Evolutionary conservation across 1,284 basidiomycete species (phyloP).

Genomic region (Fomitopsis schrenkii): DNA sequence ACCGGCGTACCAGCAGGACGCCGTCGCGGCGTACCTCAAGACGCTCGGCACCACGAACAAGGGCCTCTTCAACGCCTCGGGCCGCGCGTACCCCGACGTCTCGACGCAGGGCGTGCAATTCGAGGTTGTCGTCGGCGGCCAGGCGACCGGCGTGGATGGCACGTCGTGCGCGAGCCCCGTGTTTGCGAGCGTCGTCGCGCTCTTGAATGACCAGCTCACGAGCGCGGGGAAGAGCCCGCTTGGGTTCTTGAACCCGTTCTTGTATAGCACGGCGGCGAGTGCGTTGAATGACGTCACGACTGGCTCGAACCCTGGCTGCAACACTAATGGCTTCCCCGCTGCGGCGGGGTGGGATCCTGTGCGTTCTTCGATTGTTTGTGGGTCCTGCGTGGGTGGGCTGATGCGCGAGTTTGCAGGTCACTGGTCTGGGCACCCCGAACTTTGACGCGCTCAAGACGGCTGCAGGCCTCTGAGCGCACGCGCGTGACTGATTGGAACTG

Average conservation of each 20-base stretch:
- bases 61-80: conserved; percentile 15
- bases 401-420: background rate
- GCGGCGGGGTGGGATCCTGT: conserved; percentile 33
- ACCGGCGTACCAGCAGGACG: conserved; percentile 31
- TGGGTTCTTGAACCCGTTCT: conserved; percentile 57
- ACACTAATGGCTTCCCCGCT: conserved; percentile 28
- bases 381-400: background rate
- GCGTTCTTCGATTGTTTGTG: conserved; percentile 11
- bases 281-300: conserved; percentile 16
- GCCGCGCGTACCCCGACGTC: conserved; percentile 20
- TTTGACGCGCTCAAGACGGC: background rate
- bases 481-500: too few relatives aligned
- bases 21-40: conserved; percentile 25
- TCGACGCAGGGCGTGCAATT: conserved; percentile 7
- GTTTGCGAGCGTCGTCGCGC: conserved; percentile 49
- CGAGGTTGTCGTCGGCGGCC: conserved; percentile 34
- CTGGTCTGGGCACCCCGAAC: background rate
- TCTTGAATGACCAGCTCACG: conserved; percentile 57
- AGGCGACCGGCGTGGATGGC: conserved; percentile 32
- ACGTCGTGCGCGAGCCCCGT: conserved; percentile 30
- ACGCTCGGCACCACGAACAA: conserved; percentile 16
- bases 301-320: conserved; percentile 17
- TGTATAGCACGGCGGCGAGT: conserved; percentile 1
- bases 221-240: conserved; percentile 36
- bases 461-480: background rate